phyloP scores from a whole-genome alignment of 2,329 filamentous ascomycete genomes.

The Aspergillus udagawae region DNA sequence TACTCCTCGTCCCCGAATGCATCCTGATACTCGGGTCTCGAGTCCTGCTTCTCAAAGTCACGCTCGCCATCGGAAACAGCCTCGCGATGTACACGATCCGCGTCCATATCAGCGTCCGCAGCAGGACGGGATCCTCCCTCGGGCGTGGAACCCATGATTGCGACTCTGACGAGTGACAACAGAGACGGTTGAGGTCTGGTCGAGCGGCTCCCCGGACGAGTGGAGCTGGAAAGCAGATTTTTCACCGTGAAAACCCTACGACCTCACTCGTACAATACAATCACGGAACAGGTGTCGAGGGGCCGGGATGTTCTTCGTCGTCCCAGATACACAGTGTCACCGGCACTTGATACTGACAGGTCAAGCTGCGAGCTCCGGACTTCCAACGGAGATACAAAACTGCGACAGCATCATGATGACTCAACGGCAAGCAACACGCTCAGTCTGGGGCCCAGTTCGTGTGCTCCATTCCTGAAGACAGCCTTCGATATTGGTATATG shows the following conservation, averaged over 20 bases:
- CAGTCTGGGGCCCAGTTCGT: not conserved
- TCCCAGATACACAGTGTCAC: not conserved
- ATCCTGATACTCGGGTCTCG: conserved; percentile 15
- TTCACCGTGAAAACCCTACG: not conserved
- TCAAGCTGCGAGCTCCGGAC: not conserved
- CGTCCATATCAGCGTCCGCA: not conserved
- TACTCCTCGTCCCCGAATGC: conserved; percentile 32
- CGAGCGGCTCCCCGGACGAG: not conserved
- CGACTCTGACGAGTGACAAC: not conserved
- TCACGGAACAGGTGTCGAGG: not conserved
- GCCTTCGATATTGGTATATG: not conserved
- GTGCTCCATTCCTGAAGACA: not conserved
- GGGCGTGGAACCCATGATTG: not conserved
- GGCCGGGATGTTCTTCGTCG: not conserved
- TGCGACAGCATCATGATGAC: not conserved
- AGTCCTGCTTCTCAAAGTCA: conserved; percentile 3
- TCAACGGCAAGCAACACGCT: not conserved
- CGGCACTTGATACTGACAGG: not conserved
- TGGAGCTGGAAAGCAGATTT: not conserved
- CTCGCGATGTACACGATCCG: not conserved
- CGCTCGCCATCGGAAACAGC: not conserved
- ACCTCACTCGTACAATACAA: not conserved
- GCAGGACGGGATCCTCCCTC: not conserved
- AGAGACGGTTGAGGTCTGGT: too few relatives aligned
- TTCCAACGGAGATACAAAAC: not conserved